These are phyloP conservation scores for Skeletonema tropicum DNA, from an alignment of 108 stramenopile species.

Conservation along the genomic window DNA sequence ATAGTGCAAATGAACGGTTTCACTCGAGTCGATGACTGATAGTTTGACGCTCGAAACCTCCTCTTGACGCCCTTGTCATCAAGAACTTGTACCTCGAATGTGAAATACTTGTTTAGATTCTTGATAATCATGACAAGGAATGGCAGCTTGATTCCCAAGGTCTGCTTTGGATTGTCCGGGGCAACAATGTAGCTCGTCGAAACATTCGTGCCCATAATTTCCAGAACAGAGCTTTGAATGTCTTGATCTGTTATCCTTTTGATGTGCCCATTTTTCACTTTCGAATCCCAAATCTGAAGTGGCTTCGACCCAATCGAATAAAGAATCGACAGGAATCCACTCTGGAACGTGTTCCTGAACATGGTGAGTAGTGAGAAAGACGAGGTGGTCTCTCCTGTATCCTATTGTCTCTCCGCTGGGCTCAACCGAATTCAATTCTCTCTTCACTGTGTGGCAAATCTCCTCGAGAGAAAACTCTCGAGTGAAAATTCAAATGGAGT, in stretches of 20 bases:
- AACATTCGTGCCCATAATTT: conserved; percentile 94
- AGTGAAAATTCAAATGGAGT: not conserved
- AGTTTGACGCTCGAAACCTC: conserved; percentile 91
- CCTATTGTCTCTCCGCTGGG: no score
- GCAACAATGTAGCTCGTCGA: conserved; percentile 91
- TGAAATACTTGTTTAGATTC: conserved; percentile 95
- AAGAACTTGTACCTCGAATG: conserved; percentile 93
- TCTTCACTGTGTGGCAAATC: no score
- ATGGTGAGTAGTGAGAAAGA: conserved; percentile 15
- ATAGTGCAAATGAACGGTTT: conserved; percentile 96
- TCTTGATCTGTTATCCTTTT: conserved; percentile 93
- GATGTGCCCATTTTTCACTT: conserved; percentile 91
- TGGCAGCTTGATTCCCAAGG: conserved; percentile 91
- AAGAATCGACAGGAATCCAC: conserved; percentile 91
- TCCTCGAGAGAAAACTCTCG: not conserved
- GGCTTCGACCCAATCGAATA: conserved; percentile 94
- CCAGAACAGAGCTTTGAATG: conserved; percentile 91
- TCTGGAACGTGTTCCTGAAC: conserved; percentile 94
- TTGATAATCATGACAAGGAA: conserved; percentile 95
- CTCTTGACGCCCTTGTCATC: conserved; percentile 91
- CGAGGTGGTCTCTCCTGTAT: no score
- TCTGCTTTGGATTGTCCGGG: conserved; percentile 84
- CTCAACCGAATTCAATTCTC: no score
- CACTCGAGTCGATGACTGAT: conserved; percentile 90
- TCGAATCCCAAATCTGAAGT: conserved; percentile 90